Evolutionary conservation across 805 yeast species (phyloP), one percentile per base, ranked within the genome.

Genomic region (Kazachstania psychrophila): DNA sequence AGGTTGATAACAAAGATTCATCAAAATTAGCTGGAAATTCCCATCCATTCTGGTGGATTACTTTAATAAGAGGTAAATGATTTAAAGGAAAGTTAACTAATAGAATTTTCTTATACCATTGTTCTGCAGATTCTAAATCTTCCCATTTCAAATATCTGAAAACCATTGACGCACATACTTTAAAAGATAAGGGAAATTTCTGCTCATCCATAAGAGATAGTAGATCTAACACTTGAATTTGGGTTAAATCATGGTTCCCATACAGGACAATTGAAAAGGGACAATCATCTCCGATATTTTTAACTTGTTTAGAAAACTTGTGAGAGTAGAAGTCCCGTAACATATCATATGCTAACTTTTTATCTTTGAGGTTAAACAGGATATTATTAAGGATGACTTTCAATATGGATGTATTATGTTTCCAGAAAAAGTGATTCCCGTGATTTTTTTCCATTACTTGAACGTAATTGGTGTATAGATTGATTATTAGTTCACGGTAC

Each of bases 191-290:
- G 2, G 56, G 48, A 8, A 45, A 33, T 3, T 45, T 34, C 12
- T 37, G 24, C 19, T 36, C 15, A 6, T 53, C 48, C 61, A 58
- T 56, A 1, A 49, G n/a, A 3, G 26, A 29, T 14, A 56, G 38
- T 4, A 56, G 28, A 3, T 37, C 19, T 3, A 40, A 27, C 5
- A 52, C 29, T 23, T 58, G 53, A 5, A 35, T 25, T 28, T 42
- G 41, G 4, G 49, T 36, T 7, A 55, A 23, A 2, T 39, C 30
- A 20, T 37, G 10, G 17, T 52, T 48, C 17, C 43, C 41, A 28
- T 55, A 54, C 11, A 48, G 28, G 2, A 54, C 50, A 4, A 48
- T 33, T 2, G 57, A 48, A 40, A 58, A 58, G 16, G 60, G 51
- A 37, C 48, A 46, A 8, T 31, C 34, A 5, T 28, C 17, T 10